Evolutionary conservation across 441 rosid genomes (phyloP), one percentile per base, ranked within the genome.

Genomic region (Pelargonium cotyledonis): DNA sequence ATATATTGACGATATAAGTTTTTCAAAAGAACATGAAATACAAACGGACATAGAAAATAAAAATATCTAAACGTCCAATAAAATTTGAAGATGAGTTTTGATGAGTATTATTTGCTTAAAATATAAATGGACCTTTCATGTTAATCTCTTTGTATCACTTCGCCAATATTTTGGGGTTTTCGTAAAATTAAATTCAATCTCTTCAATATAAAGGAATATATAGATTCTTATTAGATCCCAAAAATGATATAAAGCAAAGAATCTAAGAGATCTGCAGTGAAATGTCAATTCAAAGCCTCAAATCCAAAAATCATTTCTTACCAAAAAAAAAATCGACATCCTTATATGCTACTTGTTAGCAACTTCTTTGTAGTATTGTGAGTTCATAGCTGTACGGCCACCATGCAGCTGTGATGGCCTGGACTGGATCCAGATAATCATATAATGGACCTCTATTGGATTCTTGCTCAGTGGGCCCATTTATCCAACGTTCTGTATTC

Each of bases 371-470:
- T 11, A 12, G 57, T 49, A 49, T 12, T 15, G 18, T 14, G 57
- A 14, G 4, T 40, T 7, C 10, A 40, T 6, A 10, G 14, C 55
- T 47, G 55, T 47, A 35, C 38, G 0, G 2, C 38, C 6, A 35
- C 41, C 41, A 38, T 14, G 66, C 60, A 60, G 70, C 41, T 23
- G 0, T 6, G 29, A 40, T 10, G 69, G 16, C 18, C 53, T 14
- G 15, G 15, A 65, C 73, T 63, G 14, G n/a, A 9, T 5, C 43
- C 7, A 63, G 47, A 63, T n/a, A 65, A 26, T 47, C 46, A 12
- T 44, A 47, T 8, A 70, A 70, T 65, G 4, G 64, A 40, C 65
- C 58, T 41, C 74, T 41, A 55, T 9, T 49, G 61, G 23, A 21
- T 21, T 21, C 23, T 21, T 21, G 23, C 63, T 16, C 16, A 58